These are phyloP conservation scores for Blastobotrys capitulatus DNA, from an alignment of 1,139 yeast genomes.

Conservation along the genomic window DNA sequence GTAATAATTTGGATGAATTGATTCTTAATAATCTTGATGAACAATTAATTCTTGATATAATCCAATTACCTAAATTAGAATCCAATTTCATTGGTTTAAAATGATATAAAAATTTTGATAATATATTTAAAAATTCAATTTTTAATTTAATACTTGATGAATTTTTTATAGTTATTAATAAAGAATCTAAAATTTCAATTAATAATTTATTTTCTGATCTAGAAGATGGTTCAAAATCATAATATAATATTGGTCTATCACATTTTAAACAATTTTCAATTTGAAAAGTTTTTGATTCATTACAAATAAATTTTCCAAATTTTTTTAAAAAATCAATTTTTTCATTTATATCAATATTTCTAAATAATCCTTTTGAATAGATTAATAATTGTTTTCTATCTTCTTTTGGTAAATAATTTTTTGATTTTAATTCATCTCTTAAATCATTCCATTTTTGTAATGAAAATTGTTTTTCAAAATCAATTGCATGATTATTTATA, in stretches of 20 bases:
- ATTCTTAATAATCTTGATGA: conserved; percentile 26
- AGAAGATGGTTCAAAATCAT: background rate
- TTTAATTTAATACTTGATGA: conserved; percentile 11
- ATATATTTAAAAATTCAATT: conserved; percentile 17
- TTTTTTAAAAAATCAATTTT: background rate
- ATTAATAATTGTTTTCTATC: background rate
- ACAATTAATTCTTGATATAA: conserved; percentile 25
- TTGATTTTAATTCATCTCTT: background rate
- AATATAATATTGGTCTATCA: background rate
- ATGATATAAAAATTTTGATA: conserved; percentile 18
- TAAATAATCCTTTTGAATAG: conserved; percentile 4
- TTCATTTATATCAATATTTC: background rate
- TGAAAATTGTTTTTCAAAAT: background rate
- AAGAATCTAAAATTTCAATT: conserved; percentile 1
- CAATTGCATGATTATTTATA: background rate
- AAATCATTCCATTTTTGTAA: background rate
- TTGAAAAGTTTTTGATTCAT: background rate
- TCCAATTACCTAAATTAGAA: conserved; percentile 27
- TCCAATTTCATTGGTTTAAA: conserved; percentile 17
- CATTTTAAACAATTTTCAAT: background rate
- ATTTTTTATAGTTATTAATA: background rate
- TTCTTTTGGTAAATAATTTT: background rate
- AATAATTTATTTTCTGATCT: background rate
- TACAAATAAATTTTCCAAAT: background rate
- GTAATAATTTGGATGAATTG: conserved; percentile 23